phyloP scores from a whole-genome alignment of 306 rosid species.

The Cajanus cajan region DNA sequence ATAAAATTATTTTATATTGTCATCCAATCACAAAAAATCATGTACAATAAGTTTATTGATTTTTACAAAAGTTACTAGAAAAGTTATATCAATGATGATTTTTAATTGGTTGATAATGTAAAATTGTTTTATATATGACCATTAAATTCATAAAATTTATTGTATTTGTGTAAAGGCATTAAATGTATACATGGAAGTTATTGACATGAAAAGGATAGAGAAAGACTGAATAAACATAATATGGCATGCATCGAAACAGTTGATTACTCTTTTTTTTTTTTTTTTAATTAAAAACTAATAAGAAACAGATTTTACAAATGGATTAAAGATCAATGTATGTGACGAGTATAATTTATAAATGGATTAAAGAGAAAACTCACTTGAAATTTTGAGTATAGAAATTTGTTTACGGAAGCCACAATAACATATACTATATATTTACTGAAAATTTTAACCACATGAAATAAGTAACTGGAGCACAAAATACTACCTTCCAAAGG shows the following conservation, averaged over 20 bases:
- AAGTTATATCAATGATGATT: no score
- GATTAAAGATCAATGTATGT: neutral
- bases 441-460: neutral
- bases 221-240: neutral
- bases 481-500: conserved; percentile 75
- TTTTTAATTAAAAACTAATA: no score
- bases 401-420: neutral
- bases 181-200: neutral
- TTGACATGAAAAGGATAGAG: neutral
- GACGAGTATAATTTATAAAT: neutral
- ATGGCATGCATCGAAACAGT: neutral
- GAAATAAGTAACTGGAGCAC: neutral
- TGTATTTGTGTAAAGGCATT: neutral
- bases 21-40: no score
- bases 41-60: no score
- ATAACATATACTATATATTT: neutral
- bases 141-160: no score
- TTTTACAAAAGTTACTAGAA: no score
- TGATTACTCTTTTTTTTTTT: no score
- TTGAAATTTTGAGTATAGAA: neutral
- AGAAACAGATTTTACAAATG: neutral
- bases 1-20: no score
- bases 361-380: neutral
- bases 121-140: no score
- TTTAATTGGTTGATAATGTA: no score